Conservation (phyloP, 1,139 yeast species). For the Trichomonascaceae sp. region DNA sequence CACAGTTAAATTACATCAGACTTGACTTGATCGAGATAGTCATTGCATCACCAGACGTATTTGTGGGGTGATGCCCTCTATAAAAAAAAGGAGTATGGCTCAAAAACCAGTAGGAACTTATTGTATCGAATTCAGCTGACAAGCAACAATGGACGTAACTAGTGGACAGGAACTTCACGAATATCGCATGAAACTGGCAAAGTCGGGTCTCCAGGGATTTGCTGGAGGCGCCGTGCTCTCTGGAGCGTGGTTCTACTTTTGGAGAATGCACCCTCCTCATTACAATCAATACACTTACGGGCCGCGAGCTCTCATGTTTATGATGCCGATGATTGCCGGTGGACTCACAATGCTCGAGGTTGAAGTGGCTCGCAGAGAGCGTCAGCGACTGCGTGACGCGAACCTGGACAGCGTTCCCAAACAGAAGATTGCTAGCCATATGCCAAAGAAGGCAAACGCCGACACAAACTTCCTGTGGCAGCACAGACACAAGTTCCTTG, state of each 20-base stretch:
- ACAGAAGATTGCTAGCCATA: conserved; percentile 2
- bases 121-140: too few species aligned
- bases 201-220: conserved; percentile 42
- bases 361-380: conserved; percentile 17
- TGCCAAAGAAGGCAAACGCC: neutral
- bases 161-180: neutral
- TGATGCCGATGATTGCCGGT: conserved; percentile 17
- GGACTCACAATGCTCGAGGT: conserved; percentile 22
- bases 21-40: too few species aligned
- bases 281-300: conserved; percentile 7
- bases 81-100: too few species aligned
- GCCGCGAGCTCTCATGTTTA: conserved; percentile 15
- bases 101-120: too few species aligned
- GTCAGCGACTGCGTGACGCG: conserved; percentile 7
- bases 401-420: conserved; percentile 1
- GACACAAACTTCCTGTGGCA: conserved; percentile 14
- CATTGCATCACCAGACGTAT: too few species aligned
- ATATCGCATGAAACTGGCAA: neutral
- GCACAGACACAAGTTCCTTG: conserved; percentile 63
- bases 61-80: too few species aligned
- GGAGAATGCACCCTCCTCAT: conserved; percentile 5
- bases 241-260: conserved; percentile 23
- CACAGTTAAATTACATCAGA: too few species aligned
- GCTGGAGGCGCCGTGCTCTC: conserved; percentile 44
- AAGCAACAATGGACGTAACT: neutral